Conservation (phyloP, 148 eudicot species). For the Fallopia convolvulus region DNA sequence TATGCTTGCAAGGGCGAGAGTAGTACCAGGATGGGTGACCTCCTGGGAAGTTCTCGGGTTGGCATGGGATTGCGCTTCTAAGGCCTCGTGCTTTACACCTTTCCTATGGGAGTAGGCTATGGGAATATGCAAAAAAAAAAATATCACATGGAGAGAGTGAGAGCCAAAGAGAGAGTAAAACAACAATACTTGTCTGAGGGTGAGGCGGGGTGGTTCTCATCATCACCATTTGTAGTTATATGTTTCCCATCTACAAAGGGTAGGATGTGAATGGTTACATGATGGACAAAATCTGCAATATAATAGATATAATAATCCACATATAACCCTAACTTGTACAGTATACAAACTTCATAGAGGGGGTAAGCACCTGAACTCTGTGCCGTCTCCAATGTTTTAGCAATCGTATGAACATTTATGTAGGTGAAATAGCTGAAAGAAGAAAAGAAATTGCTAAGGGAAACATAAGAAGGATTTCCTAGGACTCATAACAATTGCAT, state of each 20-base stretch:
- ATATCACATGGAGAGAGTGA: background rate
- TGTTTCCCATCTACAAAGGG: constrained; percentile 21
- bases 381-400: constrained; percentile 4
- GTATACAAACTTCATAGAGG: background rate
- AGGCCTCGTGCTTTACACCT: too few species aligned
- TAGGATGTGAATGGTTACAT: background rate
- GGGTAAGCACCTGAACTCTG: background rate
- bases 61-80: too few species aligned
- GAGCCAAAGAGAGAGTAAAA: too few species aligned
- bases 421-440: constrained; percentile 13
- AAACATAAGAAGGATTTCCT: background rate
- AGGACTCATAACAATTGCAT: background rate
- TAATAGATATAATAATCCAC: background rate
- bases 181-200: constrained; percentile 25
- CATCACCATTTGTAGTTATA: constrained; percentile 21
- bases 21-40: too few species aligned
- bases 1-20: too few species aligned
- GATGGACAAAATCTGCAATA: background rate
- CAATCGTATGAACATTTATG: constrained; percentile 6
- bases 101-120: background rate
- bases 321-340: background rate
- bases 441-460: background rate
- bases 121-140: background rate
- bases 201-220: constrained; percentile 24
- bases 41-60: too few species aligned